Evolutionary conservation across 2,329 filamentous ascomycete species (phyloP), one percentile per base, ranked within the genome.

Genomic region (Tothia fuscella): DNA sequence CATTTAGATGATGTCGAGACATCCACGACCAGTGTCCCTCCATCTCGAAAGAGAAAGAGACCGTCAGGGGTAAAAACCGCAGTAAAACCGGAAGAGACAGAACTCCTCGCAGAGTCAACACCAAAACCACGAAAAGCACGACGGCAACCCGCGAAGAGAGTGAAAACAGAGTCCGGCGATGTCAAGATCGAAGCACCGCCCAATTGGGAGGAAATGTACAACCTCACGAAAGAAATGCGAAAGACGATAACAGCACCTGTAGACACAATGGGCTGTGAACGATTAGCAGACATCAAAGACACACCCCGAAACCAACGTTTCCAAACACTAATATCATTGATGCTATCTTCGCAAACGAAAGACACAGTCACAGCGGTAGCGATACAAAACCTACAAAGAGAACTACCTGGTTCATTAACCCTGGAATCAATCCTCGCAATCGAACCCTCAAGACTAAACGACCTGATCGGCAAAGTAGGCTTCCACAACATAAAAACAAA

Each of bases 401-500:
- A 85, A 52, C 74, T 94, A 29, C 71, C 60, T 6, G 66, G 67
- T n/a, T 60, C 68, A 2, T 68, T 95, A 46, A 89, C 76, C 42
- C 66, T 95, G 38, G 73, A 83, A 47, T 86, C 87, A 47, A 71
- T 95, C 43, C 68, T 94, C 9, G 76, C 77, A 2, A 78, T 87
- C 21, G 70, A 80, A 3, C 75, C 84, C 2, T 65, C 66, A 2
- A 58, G 66, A 12, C 67, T 84, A 19, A 89, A 93, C 56, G 65
- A 76, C 52, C 66, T 93, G 50, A 94, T 94, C 49, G 72, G 74
- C 57, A 79, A 82, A 50, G 87, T 94, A 30, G 88, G 88, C 20
- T 95, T 95, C 58, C 88, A 94, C 66, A 94, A 93, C 56, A 88
- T 87, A 62, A 95, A 95, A 65, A 91, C 87, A 2, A 82, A 78